Conservation (phyloP, 2,329 filamentous ascomycete genomes). For the Ophiognomonia clavigignenti-juglandacearum region DNA sequence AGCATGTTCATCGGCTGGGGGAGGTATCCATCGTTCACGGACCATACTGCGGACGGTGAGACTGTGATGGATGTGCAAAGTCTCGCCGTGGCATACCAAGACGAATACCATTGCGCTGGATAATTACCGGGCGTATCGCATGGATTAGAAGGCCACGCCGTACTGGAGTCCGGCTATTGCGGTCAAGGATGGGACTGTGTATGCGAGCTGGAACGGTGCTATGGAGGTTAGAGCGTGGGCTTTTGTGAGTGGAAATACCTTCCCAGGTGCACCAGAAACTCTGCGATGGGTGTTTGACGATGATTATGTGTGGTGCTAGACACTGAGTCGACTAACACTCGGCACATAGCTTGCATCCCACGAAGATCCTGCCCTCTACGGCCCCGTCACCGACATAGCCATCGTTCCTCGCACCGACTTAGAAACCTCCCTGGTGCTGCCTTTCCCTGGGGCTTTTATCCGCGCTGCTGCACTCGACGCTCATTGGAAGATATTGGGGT, state of each 20-base stretch:
- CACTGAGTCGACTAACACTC: background rate
- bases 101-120: background rate
- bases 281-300: too few relatives aligned
- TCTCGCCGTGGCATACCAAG: constrained; percentile 15
- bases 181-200: constrained; percentile 16
- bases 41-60: constrained; percentile 4
- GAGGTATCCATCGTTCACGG: constrained; percentile 16
- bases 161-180: constrained; percentile 9
- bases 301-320: too few relatives aligned
- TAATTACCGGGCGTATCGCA: constrained; percentile 17
- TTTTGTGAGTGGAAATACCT: too few relatives aligned
- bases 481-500: constrained; percentile 1
- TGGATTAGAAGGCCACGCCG: constrained; percentile 16
- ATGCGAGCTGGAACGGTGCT: constrained; percentile 19
- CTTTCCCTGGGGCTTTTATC: background rate
- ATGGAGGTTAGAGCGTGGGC: constrained; percentile 16
- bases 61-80: constrained; percentile 9
- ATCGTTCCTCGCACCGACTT: constrained; percentile 6
- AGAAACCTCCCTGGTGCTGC: constrained; percentile 1
- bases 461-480: constrained; percentile 6
- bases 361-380: background rate
- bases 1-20: constrained; percentile 16
- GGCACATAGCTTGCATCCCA: constrained; percentile 1
- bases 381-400: background rate
- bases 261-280: too few relatives aligned